These are phyloP conservation scores for Astrocystis sublimbata DNA, from an alignment of 495 filamentous ascomycete genomes.

Conservation along the genomic window DNA sequence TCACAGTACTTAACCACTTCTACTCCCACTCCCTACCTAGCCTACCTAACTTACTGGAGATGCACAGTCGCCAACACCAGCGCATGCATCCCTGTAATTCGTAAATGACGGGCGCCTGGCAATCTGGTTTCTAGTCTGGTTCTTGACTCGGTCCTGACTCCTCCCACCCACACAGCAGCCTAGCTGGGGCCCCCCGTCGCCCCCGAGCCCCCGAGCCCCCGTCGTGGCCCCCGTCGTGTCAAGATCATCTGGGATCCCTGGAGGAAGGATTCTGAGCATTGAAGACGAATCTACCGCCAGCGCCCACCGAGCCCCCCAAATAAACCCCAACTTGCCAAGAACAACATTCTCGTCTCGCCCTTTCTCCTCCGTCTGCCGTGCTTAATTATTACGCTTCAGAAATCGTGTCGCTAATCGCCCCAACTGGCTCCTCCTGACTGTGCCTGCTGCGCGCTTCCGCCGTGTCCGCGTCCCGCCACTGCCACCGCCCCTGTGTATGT, in stretches of 20 bases:
- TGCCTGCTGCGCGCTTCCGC: neutral
- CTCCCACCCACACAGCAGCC: neutral
- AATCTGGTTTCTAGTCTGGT: too few relatives aligned
- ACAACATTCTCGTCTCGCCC: constrained; percentile 34
- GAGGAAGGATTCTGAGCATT: neutral
- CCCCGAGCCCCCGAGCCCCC: neutral
- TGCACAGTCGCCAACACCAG: too few relatives aligned
- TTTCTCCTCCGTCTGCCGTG: constrained; percentile 24
- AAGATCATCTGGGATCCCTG: neutral
- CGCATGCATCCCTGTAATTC: neutral
- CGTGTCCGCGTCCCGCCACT: constrained; percentile 13
- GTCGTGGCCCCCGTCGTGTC: neutral
- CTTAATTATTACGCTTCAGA: neutral
- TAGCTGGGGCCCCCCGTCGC: too few relatives aligned
- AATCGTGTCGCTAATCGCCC: neutral
- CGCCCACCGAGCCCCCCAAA: neutral
- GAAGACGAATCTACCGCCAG: constrained; percentile 20
- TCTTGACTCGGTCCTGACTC: neutral
- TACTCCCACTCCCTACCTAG: neutral
- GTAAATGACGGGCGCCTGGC: neutral
- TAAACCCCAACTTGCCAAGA: constrained; percentile 40
- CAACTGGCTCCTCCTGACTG: neutral
- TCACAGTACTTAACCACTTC: neutral
- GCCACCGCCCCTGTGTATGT: constrained; percentile 12
- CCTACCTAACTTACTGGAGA: neutral